These are phyloP conservation scores for Scedosporium boydii DNA, from an alignment of 2,329 filamentous ascomycete genomes.

Conservation along the genomic window DNA sequence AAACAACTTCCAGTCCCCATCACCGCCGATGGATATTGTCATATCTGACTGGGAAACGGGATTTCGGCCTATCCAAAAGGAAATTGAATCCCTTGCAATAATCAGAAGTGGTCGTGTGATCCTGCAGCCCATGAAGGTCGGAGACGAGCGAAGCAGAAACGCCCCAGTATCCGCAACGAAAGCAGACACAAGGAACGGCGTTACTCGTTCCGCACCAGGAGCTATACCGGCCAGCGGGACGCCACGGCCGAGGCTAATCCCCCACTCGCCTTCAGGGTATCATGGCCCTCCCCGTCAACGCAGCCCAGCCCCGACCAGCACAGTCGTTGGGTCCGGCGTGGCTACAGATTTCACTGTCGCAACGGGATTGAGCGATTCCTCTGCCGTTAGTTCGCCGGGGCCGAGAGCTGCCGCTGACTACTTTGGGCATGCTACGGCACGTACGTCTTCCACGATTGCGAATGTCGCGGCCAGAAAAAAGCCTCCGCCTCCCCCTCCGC, in stretches of 20 bases:
- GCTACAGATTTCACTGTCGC: slow-evolving; percentile 37
- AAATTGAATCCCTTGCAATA: slow-evolving; percentile 56
- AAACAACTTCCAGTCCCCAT: slow-evolving; percentile 58
- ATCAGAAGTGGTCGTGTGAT: slow-evolving; percentile 60
- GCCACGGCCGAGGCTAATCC: neutral
- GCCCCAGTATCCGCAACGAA: neutral
- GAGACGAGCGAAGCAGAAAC: slow-evolving; percentile 6
- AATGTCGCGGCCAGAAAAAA: slow-evolving; percentile 44
- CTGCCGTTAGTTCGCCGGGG: slow-evolving; percentile 18
- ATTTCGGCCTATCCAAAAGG: slow-evolving; percentile 53
- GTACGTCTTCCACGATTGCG: slow-evolving; percentile 9
- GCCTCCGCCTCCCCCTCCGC: slow-evolving; percentile 65
- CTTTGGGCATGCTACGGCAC: slow-evolving; percentile 15
- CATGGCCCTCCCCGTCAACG: slow-evolving; percentile 15
- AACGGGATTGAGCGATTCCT: slow-evolving; percentile 25
- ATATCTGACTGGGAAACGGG: slow-evolving; percentile 54
- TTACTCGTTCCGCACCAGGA: neutral
- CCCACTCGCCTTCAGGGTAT: neutral
- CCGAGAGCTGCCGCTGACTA: slow-evolving; percentile 19
- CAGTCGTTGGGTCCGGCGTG: slow-evolving; percentile 19
- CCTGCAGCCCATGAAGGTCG: slow-evolving; percentile 26
- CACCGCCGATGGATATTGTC: slow-evolving; percentile 64
- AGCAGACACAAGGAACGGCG: neutral
- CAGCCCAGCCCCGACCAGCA: slow-evolving; percentile 18
- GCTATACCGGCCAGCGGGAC: neutral